Conservation (phyloP, 2,329 filamentous ascomycete species). For the Diplocarpon rosae region DNA sequence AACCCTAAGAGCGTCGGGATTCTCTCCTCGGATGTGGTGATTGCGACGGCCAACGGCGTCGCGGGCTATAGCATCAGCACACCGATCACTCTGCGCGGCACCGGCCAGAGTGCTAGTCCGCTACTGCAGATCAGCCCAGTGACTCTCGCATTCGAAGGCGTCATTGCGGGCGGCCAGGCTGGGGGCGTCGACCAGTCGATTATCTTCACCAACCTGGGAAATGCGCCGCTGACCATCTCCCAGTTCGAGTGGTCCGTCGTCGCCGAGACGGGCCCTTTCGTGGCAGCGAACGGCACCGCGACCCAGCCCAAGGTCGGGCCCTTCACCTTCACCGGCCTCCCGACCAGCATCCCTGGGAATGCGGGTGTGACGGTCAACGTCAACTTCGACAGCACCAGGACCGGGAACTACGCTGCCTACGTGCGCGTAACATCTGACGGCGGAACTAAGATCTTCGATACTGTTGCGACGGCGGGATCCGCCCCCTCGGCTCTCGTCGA, state of each 20-base stretch:
- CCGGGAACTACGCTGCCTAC: slow-evolving; percentile 40
- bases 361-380: slow-evolving; percentile 32
- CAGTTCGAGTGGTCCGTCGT: slow-evolving; percentile 27
- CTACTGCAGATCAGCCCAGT: slow-evolving; percentile 38
- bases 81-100: slow-evolving; percentile 37
- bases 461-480: slow-evolving; percentile 39
- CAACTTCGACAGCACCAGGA: slow-evolving; percentile 35
- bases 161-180: slow-evolving; percentile 34
- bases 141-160: slow-evolving; percentile 37
- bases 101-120: slow-evolving; percentile 35
- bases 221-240: slow-evolving; percentile 33
- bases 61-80: slow-evolving; percentile 37
- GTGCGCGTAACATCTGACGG: slow-evolving; percentile 39
- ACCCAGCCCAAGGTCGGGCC: slow-evolving; percentile 32
- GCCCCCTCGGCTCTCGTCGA: slow-evolving; percentile 40
- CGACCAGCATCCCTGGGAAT: slow-evolving; percentile 33
- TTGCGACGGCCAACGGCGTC: slow-evolving; percentile 37
- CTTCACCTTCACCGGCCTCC: slow-evolving; percentile 39
- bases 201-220: slow-evolving; percentile 40
- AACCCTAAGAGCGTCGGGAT: slow-evolving; percentile 36
- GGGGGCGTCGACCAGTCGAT: slow-evolving; percentile 33
- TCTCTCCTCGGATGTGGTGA: slow-evolving; percentile 35
- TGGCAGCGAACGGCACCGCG: slow-evolving; percentile 23
- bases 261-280: slow-evolving; percentile 36
- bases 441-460: slow-evolving; percentile 36